These are phyloP conservation scores for Lachnellula cervina DNA, from an alignment of 2,329 filamentous ascomycete species.

Conservation along the genomic window DNA sequence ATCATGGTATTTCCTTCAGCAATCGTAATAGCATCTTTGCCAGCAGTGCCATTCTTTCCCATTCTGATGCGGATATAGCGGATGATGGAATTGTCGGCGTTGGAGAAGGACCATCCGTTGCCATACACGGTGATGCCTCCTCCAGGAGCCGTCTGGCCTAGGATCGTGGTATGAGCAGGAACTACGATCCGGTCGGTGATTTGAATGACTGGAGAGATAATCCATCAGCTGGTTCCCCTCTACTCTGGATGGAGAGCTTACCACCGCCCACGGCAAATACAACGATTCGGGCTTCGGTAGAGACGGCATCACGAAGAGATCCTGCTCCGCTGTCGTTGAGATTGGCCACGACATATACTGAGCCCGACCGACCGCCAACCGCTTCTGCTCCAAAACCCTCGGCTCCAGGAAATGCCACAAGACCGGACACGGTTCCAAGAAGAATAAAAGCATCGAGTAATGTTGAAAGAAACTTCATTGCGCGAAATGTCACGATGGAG, in stretches of 20 bases:
- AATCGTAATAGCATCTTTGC: conserved; percentile 51
- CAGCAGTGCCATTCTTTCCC: conserved; percentile 43
- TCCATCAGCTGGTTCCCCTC: background rate
- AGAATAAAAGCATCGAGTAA: background rate
- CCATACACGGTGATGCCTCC: conserved; percentile 39
- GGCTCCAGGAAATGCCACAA: conserved; percentile 41
- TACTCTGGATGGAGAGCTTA: conserved; percentile 14
- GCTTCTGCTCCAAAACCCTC: conserved; percentile 44
- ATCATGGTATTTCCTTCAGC: conserved; percentile 50
- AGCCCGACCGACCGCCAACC: conserved; percentile 40
- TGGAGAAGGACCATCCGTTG: conserved; percentile 11
- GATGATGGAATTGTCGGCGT: conserved; percentile 41
- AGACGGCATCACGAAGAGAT: conserved; percentile 45
- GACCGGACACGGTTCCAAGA: background rate
- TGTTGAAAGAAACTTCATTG: background rate
- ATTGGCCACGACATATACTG: conserved; percentile 41
- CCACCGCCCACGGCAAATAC: conserved; percentile 42
- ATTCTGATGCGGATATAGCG: conserved; percentile 52
- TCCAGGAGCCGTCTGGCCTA: conserved; percentile 43
- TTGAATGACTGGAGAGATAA: conserved; percentile 19
- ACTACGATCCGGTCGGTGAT: conserved; percentile 18
- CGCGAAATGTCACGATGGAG: background rate
- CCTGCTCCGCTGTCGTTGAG: conserved; percentile 41
- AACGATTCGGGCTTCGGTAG: conserved; percentile 38
- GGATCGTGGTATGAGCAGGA: conserved; percentile 39